phyloP scores from a whole-genome alignment of 805 yeast genomes.

The Starmerella apicola region DNA sequence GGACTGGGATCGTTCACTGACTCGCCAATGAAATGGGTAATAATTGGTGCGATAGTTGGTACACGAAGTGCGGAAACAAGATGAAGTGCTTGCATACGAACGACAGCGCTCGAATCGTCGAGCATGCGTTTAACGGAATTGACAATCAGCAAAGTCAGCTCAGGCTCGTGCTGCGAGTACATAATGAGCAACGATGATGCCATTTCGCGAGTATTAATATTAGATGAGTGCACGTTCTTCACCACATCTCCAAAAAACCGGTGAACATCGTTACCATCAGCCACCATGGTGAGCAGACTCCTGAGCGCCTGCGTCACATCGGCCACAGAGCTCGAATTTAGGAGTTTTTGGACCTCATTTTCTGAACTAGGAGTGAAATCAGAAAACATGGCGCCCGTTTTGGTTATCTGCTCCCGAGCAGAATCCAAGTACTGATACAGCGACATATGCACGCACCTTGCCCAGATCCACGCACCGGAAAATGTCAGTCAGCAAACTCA shows the following conservation, averaged over 20 bases:
- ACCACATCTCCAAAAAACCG: constrained; percentile 63
- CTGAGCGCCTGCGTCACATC: constrained; percentile 52
- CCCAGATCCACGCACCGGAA: constrained; percentile 1
- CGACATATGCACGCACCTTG: background rate
- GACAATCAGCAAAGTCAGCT: constrained; percentile 76
- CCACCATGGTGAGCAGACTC: constrained; percentile 30
- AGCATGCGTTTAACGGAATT: constrained; percentile 83
- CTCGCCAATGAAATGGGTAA: constrained; percentile 59
- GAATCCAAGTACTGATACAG: constrained; percentile 1
- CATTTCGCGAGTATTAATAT: constrained; percentile 54
- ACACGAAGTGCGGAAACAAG: constrained; percentile 75
- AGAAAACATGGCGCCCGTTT: background rate
- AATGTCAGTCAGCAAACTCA: too few species aligned
- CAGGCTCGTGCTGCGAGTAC: constrained; percentile 75
- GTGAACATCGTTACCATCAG: constrained; percentile 29
- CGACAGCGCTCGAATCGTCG: constrained; percentile 47
- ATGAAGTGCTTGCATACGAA: constrained; percentile 61
- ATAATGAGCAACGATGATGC: constrained; percentile 64
- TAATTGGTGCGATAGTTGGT: constrained; percentile 68
- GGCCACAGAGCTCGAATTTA: constrained; percentile 58
- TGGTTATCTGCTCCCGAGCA: background rate
- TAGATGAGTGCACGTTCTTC: constrained; percentile 65
- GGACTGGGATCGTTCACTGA: constrained; percentile 61
- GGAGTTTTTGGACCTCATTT: constrained; percentile 47
- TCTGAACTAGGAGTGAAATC: background rate